phyloP scores from a whole-genome alignment of 2,329 filamentous ascomycete species.

The Cladosporium sp. region DNA sequence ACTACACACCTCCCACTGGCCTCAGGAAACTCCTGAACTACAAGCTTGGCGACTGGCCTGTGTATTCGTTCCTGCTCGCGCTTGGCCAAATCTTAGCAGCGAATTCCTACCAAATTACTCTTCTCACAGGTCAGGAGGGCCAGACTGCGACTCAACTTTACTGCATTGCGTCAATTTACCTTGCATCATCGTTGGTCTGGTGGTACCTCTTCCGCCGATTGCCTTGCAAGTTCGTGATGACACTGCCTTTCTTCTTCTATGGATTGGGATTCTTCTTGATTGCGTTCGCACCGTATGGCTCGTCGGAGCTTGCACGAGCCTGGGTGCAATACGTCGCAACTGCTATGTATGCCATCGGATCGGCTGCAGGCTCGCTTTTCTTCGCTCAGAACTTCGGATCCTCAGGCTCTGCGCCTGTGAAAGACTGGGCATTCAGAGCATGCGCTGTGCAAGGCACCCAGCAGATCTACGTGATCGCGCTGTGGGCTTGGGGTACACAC shows the following conservation, averaged over 20 bases:
- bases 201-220: slow-evolving; percentile 62
- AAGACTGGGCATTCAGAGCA: slow-evolving; percentile 65
- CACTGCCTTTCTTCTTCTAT: slow-evolving; percentile 63
- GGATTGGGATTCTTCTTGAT: slow-evolving; percentile 63
- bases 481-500: slow-evolving; percentile 66
- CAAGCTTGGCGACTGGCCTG: slow-evolving; percentile 59
- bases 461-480: slow-evolving; percentile 63
- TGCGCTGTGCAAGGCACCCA: slow-evolving; percentile 67
- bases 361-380: slow-evolving; percentile 63
- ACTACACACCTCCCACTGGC: slow-evolving; percentile 59
- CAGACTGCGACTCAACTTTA: slow-evolving; percentile 62
- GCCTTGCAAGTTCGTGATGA: slow-evolving; percentile 59
- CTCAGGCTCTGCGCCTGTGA: slow-evolving; percentile 56
- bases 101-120: slow-evolving; percentile 67
- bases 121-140: slow-evolving; percentile 64
- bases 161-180: slow-evolving; percentile 60
- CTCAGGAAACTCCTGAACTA: slow-evolving; percentile 57
- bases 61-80: slow-evolving; percentile 63
- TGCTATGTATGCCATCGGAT: slow-evolving; percentile 62
- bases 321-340: slow-evolving; percentile 64
- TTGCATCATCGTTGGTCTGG: slow-evolving; percentile 60
- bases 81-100: slow-evolving; percentile 64
- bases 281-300: slow-evolving; percentile 58
- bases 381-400: slow-evolving; percentile 65
- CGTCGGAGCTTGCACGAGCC: slow-evolving; percentile 41